Evolutionary conservation across 306 rosid species (phyloP), one percentile per base, ranked within the genome.

Genomic region (Castanopsis chinensis): DNA sequence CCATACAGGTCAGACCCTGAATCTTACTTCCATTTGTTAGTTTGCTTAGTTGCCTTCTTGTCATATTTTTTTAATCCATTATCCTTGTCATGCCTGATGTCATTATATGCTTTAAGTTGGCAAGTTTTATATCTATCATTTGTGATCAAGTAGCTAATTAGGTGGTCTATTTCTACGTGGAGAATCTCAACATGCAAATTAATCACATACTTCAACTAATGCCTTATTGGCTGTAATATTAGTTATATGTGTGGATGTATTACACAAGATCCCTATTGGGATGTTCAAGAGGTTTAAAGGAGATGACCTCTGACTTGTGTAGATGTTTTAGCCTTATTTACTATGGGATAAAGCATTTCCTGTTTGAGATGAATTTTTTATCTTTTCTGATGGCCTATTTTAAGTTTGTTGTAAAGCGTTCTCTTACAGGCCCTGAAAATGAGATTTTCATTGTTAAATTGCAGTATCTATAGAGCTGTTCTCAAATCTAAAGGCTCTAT

Each of bases 381-480:
- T 30, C 79, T 74, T 51, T 23, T 81, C 52, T 69, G 55, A 74
- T 79, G 67, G 78, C 49, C 69, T 75, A 30, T 53, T 75, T 52
- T 17, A 70, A 82, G 73, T 35, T 32, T 75, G 19, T 32, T 68
- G 25, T 20, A 12, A 68, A 74, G 80, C 45, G 63, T 37, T 17
- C 41, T 63, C 68, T 56, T 60, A 56, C 76, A 49, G 59, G 72
- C 65, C 79, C 69, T 68, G 76, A 58, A 79, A 76, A 74, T 55
- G 75, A 71, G 59, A 74, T 57, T 65, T 71, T 69, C 83, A 58
- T 72, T 83, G 74, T 60, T 78, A 32, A 74, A 83, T 54, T 90
- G 85, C 93, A 96, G 99, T 75, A 76, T 96, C 80, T 93, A 96
- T 79, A 93, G 86, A 80, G 84, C 97, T 74, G 93, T 88, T 61